Evolutionary conservation across 805 yeast genomes (phyloP), one percentile per base, ranked within the genome.

Genomic region (Myxozyma udenii): DNA sequence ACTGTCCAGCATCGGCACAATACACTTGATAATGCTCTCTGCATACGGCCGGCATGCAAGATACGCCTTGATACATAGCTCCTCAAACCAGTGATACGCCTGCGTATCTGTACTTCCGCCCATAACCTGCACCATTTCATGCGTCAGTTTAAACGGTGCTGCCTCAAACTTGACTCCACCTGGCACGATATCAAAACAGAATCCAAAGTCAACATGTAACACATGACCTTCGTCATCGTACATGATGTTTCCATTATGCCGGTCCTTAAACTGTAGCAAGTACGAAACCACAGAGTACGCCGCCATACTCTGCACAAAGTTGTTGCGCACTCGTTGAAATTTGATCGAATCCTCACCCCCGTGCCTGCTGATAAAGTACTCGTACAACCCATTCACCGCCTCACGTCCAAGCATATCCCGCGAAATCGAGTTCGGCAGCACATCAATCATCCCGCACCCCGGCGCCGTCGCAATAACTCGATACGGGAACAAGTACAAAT

Each of bases 331-430:
- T 57, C 78, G 78, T 68, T 93, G 98, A 71, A 84, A 93, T 61
- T 84, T 95, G 52, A 85, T 80, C 2, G 95, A 83, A 51, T 83
- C 82, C 62, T 91, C 97, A n/a, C 93, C 90, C 3, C 98, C 98
- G 71, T 88, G 89, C 67, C 90, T 93, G 56, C 93, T 82, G 40
- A 82, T 80, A 70, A 84, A 93, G 71, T 91, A 93, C 65, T 91
- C 96, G 66, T 87, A 89, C 49, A 93, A 74, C 1, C 98, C 98
- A 69, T 93, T 93, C 24, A 93, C 98, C 0, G 98, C 98, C 66
- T 93, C 99, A 64, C 99, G 80, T 38, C 99, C 99, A 46, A 93
- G 77, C 98, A 93, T 91, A 71, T 93, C 99, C 71, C 99, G 81
- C 39, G 96, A 88, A 24, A 88, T 84, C 4, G 97, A 85, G 66